Conservation (phyloP, 495 filamentous ascomycete species). For the Aspergillus olivimuriae region DNA sequence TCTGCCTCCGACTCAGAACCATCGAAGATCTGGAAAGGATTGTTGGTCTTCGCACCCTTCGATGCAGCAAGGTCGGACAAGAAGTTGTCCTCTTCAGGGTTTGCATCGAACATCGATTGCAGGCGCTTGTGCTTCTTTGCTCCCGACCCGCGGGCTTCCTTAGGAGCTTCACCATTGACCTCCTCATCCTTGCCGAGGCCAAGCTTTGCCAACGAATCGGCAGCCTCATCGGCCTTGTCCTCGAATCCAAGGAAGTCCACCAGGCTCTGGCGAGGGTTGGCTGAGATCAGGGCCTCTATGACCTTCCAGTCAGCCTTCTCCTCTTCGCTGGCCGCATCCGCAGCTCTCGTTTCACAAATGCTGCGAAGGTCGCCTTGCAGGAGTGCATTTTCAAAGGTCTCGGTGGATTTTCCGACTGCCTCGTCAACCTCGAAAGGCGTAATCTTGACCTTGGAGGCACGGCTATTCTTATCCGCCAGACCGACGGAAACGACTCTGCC, state of each 20-base stretch:
- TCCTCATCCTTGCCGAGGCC: slow-evolving; percentile 39
- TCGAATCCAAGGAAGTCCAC: slow-evolving; percentile 83
- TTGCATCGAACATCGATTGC: slow-evolving; percentile 79
- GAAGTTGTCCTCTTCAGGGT: slow-evolving; percentile 72
- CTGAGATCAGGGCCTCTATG: slow-evolving; percentile 78
- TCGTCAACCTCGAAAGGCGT: slow-evolving; percentile 84
- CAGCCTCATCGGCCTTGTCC: slow-evolving; percentile 47
- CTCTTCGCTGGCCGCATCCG: slow-evolving; percentile 68
- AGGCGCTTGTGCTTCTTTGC: slow-evolving; percentile 55
- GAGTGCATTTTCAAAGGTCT: slow-evolving; percentile 79
- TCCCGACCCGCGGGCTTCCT: slow-evolving; percentile 35
- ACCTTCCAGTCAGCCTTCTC: slow-evolving; percentile 96
- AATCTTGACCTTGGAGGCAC: slow-evolving; percentile 74
- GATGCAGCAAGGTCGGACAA: slow-evolving; percentile 67
- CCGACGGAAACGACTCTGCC: slow-evolving; percentile 83
- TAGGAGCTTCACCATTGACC: slow-evolving; percentile 41
- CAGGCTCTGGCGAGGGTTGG: slow-evolving; percentile 72
- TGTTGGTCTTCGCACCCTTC: slow-evolving; percentile 74
- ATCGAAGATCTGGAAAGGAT: slow-evolving; percentile 79
- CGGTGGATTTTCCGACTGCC: slow-evolving; percentile 72
- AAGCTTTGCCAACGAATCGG: slow-evolving; percentile 42
- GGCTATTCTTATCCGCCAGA: slow-evolving; percentile 51
- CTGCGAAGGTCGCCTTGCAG: slow-evolving; percentile 66
- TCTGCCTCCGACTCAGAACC: slow-evolving; percentile 77
- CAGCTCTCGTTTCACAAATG: slow-evolving; percentile 76